Evolutionary conservation across 208 protist species (phyloP).

Genomic region (Trypanosoma boissoni): DNA sequence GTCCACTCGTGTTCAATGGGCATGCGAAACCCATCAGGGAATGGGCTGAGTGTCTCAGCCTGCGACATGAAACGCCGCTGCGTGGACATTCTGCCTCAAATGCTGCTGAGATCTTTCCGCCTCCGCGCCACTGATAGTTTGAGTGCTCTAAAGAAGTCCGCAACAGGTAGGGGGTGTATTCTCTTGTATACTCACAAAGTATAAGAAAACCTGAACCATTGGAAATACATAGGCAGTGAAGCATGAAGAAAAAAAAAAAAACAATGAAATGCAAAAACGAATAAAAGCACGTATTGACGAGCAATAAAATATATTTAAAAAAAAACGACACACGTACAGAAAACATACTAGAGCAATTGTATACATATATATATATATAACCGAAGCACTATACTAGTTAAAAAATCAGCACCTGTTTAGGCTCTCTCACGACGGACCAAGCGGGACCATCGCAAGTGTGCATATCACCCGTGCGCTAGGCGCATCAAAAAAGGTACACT

Average conservation of each 20-base stretch:
- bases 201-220: too few species aligned
- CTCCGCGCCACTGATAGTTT: not conserved
- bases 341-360: too few species aligned
- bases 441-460: constrained; percentile 8
- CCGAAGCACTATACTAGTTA: not conserved
- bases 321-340: too few species aligned
- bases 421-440: constrained; percentile 9
- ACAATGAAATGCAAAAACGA: too few species aligned
- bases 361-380: too few species aligned
- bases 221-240: too few species aligned
- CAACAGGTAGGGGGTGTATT: too few species aligned
- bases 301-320: too few species aligned
- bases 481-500: constrained; percentile 32
- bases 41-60: constrained; percentile 21
- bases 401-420: not conserved
- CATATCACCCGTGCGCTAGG: constrained; percentile 23
- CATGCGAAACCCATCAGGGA: constrained; percentile 21
- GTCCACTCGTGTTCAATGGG: not conserved
- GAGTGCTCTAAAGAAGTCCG: too few species aligned
- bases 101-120: not conserved
- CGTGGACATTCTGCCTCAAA: not conserved
- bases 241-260: too few species aligned
- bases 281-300: too few species aligned
- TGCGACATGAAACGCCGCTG: not conserved
- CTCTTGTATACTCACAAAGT: too few species aligned